Base-by-base conservation (phyloP, 2,329 filamentous ascomycete genomes). In the Sclerotinia sclerotiorum region DNA sequence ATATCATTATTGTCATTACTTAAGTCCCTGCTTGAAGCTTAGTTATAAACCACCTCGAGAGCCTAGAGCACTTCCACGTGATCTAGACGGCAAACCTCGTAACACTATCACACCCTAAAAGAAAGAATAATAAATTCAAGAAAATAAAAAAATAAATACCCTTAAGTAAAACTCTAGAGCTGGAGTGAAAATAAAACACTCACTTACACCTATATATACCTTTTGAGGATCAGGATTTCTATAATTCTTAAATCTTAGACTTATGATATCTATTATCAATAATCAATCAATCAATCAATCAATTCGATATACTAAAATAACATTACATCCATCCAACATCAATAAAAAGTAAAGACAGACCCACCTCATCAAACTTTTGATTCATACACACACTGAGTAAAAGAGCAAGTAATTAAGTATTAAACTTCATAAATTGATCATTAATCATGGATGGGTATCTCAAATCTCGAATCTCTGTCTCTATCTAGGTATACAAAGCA, bases 401-500 rank as follows among this genome's bases (percentile, higher is more conserved):
- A 29, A 29, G 2, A 29, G 29, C 5, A 29, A 29, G 29, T 29
- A 29, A 29, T 29, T 32, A n/a, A 35, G 21, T 24, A 39, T n/a
- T 19, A 57, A 24, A 57, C 55, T 39, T 57, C 55, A 42, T 24
- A 42, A 24, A 21, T 19, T 21, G n/a, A 58, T 55, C 29, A 51
- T 56, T 5, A 39, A 44, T 42, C 35, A 44, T 44, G 56, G 56
- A 44, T 44, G 56, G 56, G 56, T 58, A 58, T 58, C n/a, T 44
- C 39, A 44, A 11, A 58, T 58, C n/a, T 44, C 55, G 44, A 10
- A 10, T 39, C 6, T 56, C 54, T 24, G 21, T 13, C 15, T 5
- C 13, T 57, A 39, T 13, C 39, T 39, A 29, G 29, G 29, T 29
- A 57, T 24, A 24, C 29, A 24, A 24, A 13, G 13, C 55, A n/a